These are phyloP conservation scores for Dactylellina parvicollis DNA, from an alignment of 2,329 filamentous ascomycete genomes.

Conservation along the genomic window DNA sequence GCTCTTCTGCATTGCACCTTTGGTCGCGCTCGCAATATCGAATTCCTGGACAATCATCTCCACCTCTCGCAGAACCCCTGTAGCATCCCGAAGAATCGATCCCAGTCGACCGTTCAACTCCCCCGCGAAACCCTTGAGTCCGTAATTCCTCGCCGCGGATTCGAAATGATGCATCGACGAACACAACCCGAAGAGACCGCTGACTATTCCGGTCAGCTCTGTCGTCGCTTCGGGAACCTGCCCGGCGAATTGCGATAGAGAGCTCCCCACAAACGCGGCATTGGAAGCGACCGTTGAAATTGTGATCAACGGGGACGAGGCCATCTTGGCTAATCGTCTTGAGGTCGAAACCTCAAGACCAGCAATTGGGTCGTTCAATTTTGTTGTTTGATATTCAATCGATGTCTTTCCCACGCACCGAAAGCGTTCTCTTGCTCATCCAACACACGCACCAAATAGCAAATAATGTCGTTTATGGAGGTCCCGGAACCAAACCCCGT, in stretches of 20 bases:
- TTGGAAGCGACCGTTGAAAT: slow-evolving; percentile 49
- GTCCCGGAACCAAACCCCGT: not conserved
- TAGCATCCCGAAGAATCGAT: slow-evolving; percentile 51
- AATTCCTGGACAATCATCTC: slow-evolving; percentile 51
- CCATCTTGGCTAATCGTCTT: slow-evolving; percentile 50
- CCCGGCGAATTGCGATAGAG: slow-evolving; percentile 49
- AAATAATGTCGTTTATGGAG: not conserved
- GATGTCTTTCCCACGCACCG: slow-evolving; percentile 19
- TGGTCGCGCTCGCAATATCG: slow-evolving; percentile 48
- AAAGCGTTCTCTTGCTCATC: slow-evolving; percentile 15
- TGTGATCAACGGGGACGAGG: slow-evolving; percentile 48
- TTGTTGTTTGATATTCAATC: slow-evolving; percentile 47
- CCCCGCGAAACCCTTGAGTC: slow-evolving; percentile 39
- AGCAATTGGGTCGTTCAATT: slow-evolving; percentile 41
- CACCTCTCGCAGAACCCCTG: slow-evolving; percentile 39
- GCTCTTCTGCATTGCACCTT: slow-evolving; percentile 51
- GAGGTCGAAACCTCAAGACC: slow-evolving; percentile 54
- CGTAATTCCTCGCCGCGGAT: slow-evolving; percentile 48
- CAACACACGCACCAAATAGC: not conserved
- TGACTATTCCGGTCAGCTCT: slow-evolving; percentile 51
- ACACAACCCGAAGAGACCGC: slow-evolving; percentile 45
- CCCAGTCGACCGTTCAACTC: slow-evolving; percentile 41
- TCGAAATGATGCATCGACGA: slow-evolving; percentile 53
- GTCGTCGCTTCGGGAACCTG: slow-evolving; percentile 52
- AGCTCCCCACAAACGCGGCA: slow-evolving; percentile 44